Evolutionary conservation across 2,329 filamentous ascomycete genomes (phyloP).

Genomic region (Xylaria sp.): DNA sequence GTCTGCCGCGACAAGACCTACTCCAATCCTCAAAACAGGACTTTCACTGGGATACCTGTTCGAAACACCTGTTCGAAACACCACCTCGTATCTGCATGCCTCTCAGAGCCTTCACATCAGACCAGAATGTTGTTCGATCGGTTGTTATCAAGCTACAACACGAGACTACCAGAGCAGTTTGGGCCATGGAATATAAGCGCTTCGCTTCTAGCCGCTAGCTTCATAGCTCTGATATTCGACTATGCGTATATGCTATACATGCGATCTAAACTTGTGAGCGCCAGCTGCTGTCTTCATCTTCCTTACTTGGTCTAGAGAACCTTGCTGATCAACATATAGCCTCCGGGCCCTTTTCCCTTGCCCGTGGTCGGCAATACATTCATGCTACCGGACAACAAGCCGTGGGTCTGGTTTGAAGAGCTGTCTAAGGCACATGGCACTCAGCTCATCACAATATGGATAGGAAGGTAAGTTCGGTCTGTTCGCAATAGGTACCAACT

Average conservation of each 20-base stretch:
- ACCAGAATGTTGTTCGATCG: slow-evolving; percentile 41
- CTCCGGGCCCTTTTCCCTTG: slow-evolving; percentile 63
- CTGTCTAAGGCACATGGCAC: slow-evolving; percentile 60
- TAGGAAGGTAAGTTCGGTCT: slow-evolving; percentile 53
- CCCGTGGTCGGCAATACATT: slow-evolving; percentile 67
- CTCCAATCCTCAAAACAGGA: not conserved
- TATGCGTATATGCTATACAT: slow-evolving; percentile 62
- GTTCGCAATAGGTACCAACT: not conserved
- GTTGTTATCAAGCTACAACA: slow-evolving; percentile 32
- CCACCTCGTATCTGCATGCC: not conserved
- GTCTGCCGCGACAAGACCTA: not conserved
- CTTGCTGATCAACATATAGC: slow-evolving; percentile 49
- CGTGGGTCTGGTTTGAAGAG: slow-evolving; percentile 67
- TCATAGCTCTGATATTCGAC: slow-evolving; percentile 51
- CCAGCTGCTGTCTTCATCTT: not conserved
- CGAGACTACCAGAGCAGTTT: slow-evolving; percentile 16
- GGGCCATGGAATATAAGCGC: slow-evolving; percentile 37
- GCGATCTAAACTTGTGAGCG: slow-evolving; percentile 57
- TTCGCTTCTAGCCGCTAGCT: slow-evolving; percentile 40
- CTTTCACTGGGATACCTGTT: slow-evolving; percentile 2
- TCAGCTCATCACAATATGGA: slow-evolving; percentile 66
- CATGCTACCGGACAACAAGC: slow-evolving; percentile 62
- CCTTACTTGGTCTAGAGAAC: not conserved
- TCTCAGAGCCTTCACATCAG: slow-evolving; percentile 1
- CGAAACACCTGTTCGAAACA: not conserved